Evolutionary conservation across 1,139 yeast genomes (phyloP).

Genomic region (Kodamaea derodonti): DNA sequence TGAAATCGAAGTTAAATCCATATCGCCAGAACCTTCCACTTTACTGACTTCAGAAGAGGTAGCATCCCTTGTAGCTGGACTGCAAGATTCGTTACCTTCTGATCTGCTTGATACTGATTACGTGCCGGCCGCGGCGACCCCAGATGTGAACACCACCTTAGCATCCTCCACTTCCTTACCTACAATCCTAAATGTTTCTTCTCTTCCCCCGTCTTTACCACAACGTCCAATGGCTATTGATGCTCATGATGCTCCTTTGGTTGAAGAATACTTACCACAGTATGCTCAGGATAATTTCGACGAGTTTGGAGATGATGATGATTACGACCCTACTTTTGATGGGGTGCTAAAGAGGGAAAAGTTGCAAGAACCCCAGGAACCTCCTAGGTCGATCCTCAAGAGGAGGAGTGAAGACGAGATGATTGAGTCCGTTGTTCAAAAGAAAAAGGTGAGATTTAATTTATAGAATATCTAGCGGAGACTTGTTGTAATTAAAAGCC

Average conservation of each 20-base stretch:
- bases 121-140: too few relatives aligned
- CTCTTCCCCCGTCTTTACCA: not conserved
- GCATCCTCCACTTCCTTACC: not conserved
- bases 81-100: too few relatives aligned
- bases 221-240: not conserved
- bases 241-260: too few relatives aligned
- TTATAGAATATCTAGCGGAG: too few relatives aligned
- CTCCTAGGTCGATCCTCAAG: conserved; percentile 16
- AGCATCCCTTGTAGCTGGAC: not conserved
- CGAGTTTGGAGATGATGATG: conserved; percentile 9
- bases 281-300: too few relatives aligned
- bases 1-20: too few relatives aligned
- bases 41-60: not conserved
- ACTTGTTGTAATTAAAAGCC: too few relatives aligned
- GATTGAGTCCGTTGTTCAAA: conserved; percentile 13
- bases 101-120: too few relatives aligned
- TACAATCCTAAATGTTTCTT: too few relatives aligned
- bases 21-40: not conserved
- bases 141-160: too few relatives aligned
- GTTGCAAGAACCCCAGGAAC: conserved; percentile 6
- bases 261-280: not conserved
- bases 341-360: conserved; percentile 3
- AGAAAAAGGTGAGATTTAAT: conserved; percentile 27
- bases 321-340: conserved; percentile 6
- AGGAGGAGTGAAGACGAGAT: conserved; percentile 10